phyloP scores from a whole-genome alignment of 129 eudicot species.

The Centrapalus pauciflorus region DNA sequence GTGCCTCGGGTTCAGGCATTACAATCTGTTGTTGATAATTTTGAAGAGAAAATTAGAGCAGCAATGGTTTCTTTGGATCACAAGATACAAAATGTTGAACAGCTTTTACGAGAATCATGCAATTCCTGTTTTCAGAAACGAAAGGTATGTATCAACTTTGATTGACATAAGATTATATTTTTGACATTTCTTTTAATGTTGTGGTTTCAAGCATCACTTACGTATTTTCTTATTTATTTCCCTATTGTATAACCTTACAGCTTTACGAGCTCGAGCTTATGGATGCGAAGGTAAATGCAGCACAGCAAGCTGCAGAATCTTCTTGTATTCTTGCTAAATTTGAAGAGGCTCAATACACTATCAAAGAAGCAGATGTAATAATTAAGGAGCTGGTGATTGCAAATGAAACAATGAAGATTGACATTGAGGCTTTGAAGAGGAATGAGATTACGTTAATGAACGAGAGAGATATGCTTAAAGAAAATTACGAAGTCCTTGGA shows the following conservation, averaged over 20 bases:
- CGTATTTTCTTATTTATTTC: background rate
- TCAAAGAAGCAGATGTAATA: constrained; percentile 86
- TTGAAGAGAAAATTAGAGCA: constrained; percentile 41
- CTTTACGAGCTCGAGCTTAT: constrained; percentile 59
- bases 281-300: constrained; percentile 56
- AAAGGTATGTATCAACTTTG: constrained; percentile 46
- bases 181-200: background rate
- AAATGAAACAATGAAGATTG: constrained; percentile 70
- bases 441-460: constrained; percentile 27
- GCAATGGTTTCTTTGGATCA: constrained; percentile 48
- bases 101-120: constrained; percentile 36
- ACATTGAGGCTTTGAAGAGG: constrained; percentile 41
- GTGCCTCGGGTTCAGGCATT: constrained; percentile 38
- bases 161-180: background rate
- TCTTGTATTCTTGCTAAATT: constrained; percentile 67
- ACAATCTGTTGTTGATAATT: constrained; percentile 35
- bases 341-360: constrained; percentile 74
- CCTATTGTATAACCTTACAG: constrained; percentile 32
- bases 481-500: constrained; percentile 25
- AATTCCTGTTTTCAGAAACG: constrained; percentile 49
- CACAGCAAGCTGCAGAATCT: constrained; percentile 74
- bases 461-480: constrained; percentile 38
- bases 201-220: background rate
- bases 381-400: constrained; percentile 79
- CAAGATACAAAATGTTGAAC: constrained; percentile 45